A percentile compares a stretch with the other conserved stretches of the same genome.
Conservation (phyloP, 768 basidiomycete species). For the Mycena metata region DNA sequence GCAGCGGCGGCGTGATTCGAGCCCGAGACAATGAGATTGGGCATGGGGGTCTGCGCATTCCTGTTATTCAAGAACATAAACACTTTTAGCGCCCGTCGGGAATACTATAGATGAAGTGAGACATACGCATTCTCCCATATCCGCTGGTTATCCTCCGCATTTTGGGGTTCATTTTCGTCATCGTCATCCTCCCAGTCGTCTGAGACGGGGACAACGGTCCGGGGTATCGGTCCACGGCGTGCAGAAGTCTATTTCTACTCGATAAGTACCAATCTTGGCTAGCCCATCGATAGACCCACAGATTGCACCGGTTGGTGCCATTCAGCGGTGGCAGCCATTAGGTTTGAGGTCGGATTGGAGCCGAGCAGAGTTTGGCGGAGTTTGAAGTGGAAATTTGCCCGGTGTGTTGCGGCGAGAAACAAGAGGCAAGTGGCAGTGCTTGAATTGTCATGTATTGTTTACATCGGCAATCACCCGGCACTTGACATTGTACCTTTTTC, state of each 20-base stretch:
- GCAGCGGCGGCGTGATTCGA: conserved; percentile 57
- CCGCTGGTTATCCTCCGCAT: conserved; percentile 56
- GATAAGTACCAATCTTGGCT: neutral
- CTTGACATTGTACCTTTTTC: too few relatives aligned
- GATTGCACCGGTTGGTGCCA: conserved; percentile 22
- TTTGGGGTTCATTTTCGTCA: conserved; percentile 52
- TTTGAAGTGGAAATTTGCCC: neutral
- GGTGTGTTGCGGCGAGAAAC: too few relatives aligned
- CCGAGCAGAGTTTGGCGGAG: neutral
- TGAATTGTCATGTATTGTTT: too few relatives aligned
- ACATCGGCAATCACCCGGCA: too few relatives aligned
- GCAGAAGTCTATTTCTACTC: conserved; percentile 29
- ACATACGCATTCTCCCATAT: conserved; percentile 77
- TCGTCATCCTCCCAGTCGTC: conserved; percentile 75
- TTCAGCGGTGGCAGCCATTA: conserved; percentile 12
- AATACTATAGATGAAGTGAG: neutral
- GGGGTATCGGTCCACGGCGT: conserved; percentile 18
- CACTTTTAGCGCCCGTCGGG: conserved; percentile 9
- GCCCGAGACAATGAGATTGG: conserved; percentile 64
- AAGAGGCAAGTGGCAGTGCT: too few relatives aligned
- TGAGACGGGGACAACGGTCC: conserved; percentile 41
- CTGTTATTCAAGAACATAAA: conserved; percentile 41
- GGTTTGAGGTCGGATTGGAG: neutral
- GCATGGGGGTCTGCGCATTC: conserved; percentile 78
- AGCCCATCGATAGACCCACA: conserved; percentile 12